Evolutionary conservation across 176 grass and related monocot genomes (phyloP), one percentile per base, ranked within the genome.

Genomic region (Thinopyrum elongatum): DNA sequence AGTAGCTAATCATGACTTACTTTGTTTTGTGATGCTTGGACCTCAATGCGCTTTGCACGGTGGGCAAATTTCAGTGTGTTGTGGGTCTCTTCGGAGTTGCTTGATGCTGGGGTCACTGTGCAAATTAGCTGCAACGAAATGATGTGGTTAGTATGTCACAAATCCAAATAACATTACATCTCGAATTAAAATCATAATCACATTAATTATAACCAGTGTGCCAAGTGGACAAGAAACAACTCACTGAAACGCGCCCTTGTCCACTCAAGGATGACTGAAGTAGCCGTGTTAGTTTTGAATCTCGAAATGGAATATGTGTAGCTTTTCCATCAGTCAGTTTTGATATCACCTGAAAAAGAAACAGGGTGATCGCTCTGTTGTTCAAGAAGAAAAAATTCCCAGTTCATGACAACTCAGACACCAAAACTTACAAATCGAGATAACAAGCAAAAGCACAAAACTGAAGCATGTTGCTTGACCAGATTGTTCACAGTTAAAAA

Each of bases 21-120:
- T 88, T 99, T 99, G 77, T 99, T 99, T 80, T 99, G 94, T 80
- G 92, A 97, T 84, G 97, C 97, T 93, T 97, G 97, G 74, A 99
- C 88, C 86, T 99, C 97, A 76, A 99, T 97, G 31, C 85, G 68
- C 81, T 99, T 99, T 25, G 97, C 97, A 78, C 97, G 97, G 83
- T 99, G 94, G 39, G 97, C 94, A 55, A 99, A 99, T 94, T 99
- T 99, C 66, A 99, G 47, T 72, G 97, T 99, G 83, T 97, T 99
- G 44, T 99, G 94, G 19, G 94, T 99, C 86, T 99, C 97, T 87
- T 99, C 97, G 49, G 92, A 80, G 87, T 99, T 99, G 86, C 97
- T 99, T 84, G 97, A 99, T 68, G 97, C 95, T 90, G 97, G 97
- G 55, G 94, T 99, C 47, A 99, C 87, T 72, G 97, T 99, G 69